Evolutionary conservation across 495 filamentous ascomycete genomes (phyloP), one percentile per base, ranked within the genome.

Genomic region (Lasiosphaeria hispida): DNA sequence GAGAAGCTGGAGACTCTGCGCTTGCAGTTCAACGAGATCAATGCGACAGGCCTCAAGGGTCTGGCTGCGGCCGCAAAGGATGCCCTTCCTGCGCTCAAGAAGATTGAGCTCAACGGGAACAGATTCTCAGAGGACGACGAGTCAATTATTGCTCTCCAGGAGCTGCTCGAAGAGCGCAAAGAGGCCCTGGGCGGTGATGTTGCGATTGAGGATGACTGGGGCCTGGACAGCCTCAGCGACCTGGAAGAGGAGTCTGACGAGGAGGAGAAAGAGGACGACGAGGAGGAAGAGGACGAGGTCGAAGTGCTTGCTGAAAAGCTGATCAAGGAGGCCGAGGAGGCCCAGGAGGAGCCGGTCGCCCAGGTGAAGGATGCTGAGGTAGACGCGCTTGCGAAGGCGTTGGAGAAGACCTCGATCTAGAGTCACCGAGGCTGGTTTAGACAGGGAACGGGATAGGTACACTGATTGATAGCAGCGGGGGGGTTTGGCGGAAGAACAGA

Each of bases 1-100:
- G 70, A 74, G 61, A 87, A 85, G 71, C 75, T 97, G 10, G 80
- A 93, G 76, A 85, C 85, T 7, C 74, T 97, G 63, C 82, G 90
- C 58, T 71, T 96, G 58, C 93, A 97, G 72, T 97, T 89, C 80
- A 96, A 97, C 78, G 94, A 98, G 57, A 92, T 98, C 64, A 89
- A 87, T 44, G 73, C 85, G 0, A 78, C 82, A 55, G 86, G 87
- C 38, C 72, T 96, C 39, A 84, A 87, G 69, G 81, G 79, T 5
- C 75, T 98, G 48, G 78, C 85, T 17, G 75, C 81, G 33, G 87
- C 87, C 1, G 80, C 83, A 11, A 82, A 85, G 68, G 76, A 78
- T 13, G 76, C 78, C 8, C 77, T 97, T n/a, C 89, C 87, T 0
- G 77, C 78, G 19, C 74, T 96, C 59, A 85, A 85, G 72, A 86